Conservation (phyloP, 805 yeast species). For the Naumovozyma castellii region DNA sequence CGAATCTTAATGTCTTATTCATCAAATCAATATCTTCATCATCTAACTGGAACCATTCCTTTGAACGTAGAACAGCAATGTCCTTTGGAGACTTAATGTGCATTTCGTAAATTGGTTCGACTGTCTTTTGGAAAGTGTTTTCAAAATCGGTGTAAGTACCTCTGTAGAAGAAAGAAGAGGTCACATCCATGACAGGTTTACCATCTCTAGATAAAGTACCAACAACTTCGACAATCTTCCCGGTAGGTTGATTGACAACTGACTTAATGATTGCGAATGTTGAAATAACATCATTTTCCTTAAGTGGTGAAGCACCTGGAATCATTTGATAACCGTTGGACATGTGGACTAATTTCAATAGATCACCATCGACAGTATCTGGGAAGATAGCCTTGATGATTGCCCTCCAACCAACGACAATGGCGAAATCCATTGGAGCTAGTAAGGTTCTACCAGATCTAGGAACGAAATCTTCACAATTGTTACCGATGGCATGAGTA, state of each 20-base stretch:
- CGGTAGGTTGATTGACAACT: slow-evolving; percentile 82
- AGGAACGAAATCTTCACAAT: slow-evolving; percentile 88
- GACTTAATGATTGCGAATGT: slow-evolving; percentile 79
- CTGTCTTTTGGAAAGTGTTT: slow-evolving; percentile 81
- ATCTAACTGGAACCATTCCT: slow-evolving; percentile 94
- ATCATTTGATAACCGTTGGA: slow-evolving; percentile 90
- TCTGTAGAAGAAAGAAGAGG: slow-evolving; percentile 92
- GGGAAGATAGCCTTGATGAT: slow-evolving; percentile 98
- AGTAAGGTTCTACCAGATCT: slow-evolving; percentile 74
- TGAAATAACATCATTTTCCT: slow-evolving; percentile 77
- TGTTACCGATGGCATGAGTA: slow-evolving; percentile 95
- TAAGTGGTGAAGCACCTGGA: slow-evolving; percentile 84
- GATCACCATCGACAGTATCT: slow-evolving; percentile 88
- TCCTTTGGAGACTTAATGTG: slow-evolving; percentile 69
- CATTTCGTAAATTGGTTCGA: slow-evolving; percentile 82
- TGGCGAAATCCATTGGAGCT: slow-evolving; percentile 99
- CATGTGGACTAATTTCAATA: slow-evolving; percentile 85
- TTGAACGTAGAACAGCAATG: slow-evolving; percentile 84
- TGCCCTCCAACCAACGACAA: slow-evolving; percentile 97
- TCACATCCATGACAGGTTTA: slow-evolving; percentile 82
- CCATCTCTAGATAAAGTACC: slow-evolving; percentile 77
- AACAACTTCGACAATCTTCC: slow-evolving; percentile 91
- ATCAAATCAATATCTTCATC: slow-evolving; percentile 58
- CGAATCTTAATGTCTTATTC: slow-evolving; percentile 75
- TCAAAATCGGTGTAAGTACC: slow-evolving; percentile 82